These are phyloP conservation scores for Fusarium scirpi DNA, from an alignment of 2,329 filamentous ascomycete species.

Conservation along the genomic window DNA sequence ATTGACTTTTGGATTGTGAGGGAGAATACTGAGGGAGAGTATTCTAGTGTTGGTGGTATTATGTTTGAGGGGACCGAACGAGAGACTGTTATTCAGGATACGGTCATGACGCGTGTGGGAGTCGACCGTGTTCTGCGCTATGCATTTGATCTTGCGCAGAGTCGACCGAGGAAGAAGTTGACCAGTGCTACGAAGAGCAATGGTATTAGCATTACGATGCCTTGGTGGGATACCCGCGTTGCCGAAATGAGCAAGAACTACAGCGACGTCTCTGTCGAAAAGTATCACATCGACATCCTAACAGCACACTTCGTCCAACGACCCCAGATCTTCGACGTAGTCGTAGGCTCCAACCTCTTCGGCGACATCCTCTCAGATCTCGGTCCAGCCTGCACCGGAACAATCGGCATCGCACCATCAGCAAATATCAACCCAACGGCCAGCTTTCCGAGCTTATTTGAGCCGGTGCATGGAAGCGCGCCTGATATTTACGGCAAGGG, in stretches of 20 bases:
- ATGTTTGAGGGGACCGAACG: conserved; percentile 70
- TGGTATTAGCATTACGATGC: conserved; percentile 75
- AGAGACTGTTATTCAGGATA: conserved; percentile 71
- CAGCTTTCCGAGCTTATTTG: conserved; percentile 67
- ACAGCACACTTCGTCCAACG: conserved; percentile 72
- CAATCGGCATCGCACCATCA: conserved; percentile 79
- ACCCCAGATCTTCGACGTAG: conserved; percentile 70
- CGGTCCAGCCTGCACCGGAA: conserved; percentile 76
- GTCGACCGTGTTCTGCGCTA: conserved; percentile 73
- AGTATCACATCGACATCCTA: conserved; percentile 76
- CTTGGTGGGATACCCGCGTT: conserved; percentile 74
- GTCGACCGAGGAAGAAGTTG: conserved; percentile 68
- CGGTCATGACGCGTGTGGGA: conserved; percentile 71
- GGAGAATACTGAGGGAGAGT: conserved; percentile 77
- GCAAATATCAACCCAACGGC: conserved; percentile 73
- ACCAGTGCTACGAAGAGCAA: conserved; percentile 77
- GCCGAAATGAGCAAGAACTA: conserved; percentile 66
- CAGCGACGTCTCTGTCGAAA: conserved; percentile 69
- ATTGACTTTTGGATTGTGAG: conserved; percentile 76
- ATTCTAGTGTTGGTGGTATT: conserved; percentile 72
- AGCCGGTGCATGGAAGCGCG: conserved; percentile 77
- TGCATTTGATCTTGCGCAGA: conserved; percentile 71
- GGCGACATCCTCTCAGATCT: conserved; percentile 79
- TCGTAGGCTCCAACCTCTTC: conserved; percentile 72
- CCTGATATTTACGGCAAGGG: conserved; percentile 80